These are phyloP conservation scores for Cyclotella kingstonii DNA, from an alignment of 108 stramenopile species.

Conservation along the genomic window DNA sequence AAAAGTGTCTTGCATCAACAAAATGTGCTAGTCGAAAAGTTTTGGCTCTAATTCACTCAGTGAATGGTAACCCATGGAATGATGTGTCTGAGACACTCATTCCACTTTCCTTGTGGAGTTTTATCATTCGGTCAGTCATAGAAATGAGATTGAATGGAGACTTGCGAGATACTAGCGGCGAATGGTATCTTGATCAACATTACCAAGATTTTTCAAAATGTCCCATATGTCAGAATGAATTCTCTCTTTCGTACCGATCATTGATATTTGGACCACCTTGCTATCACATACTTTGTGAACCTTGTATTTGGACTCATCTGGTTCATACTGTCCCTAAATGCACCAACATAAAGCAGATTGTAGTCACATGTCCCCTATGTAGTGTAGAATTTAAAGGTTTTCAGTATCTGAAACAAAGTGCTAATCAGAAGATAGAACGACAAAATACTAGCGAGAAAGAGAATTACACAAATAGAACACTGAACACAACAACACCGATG, in stretches of 20 bases:
- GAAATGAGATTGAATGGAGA: constrained; percentile 58
- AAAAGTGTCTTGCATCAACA: no score
- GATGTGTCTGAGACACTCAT: constrained; percentile 9
- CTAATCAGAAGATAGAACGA: constrained; percentile 1
- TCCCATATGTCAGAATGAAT: background rate
- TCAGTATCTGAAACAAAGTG: background rate
- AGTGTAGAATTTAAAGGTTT: constrained; percentile 16
- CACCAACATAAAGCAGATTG: constrained; percentile 28
- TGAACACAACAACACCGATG: background rate
- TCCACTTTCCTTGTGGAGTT: constrained; percentile 56
- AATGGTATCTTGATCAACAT: background rate
- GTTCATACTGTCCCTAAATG: constrained; percentile 44
- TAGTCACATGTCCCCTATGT: constrained; percentile 56
- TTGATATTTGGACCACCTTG: constrained; percentile 47
- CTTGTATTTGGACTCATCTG: constrained; percentile 66
- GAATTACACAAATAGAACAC: background rate
- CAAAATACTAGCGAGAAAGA: background rate
- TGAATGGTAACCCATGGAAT: background rate
- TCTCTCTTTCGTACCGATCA: background rate
- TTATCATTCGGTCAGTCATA: constrained; percentile 62
- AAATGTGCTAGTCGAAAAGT: constrained; percentile 33
- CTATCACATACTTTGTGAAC: constrained; percentile 56
- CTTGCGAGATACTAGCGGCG: background rate
- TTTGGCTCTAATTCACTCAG: constrained; percentile 51
- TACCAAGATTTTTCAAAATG: background rate